Evolutionary conservation across 805 yeast species (phyloP).

Genomic region (Lipomyces lipofer): DNA sequence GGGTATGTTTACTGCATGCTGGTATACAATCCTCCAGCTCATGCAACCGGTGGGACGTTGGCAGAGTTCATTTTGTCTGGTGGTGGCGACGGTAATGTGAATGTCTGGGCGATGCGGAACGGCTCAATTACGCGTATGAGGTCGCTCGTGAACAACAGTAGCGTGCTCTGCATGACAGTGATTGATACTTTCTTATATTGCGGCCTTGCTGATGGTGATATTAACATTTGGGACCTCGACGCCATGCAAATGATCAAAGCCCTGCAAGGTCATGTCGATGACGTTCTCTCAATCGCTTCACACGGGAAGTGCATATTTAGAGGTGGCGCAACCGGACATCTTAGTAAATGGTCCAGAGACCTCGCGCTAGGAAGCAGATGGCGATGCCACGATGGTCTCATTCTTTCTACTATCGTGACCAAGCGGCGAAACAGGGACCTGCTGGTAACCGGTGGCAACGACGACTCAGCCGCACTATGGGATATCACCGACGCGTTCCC

Average conservation of each 20-base stretch:
- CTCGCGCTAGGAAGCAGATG: slow-evolving; percentile 49
- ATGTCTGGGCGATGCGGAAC: slow-evolving; percentile 64
- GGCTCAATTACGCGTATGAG: slow-evolving; percentile 11
- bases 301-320: slow-evolving; percentile 60
- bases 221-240: slow-evolving; percentile 84
- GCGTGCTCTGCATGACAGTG: slow-evolving; percentile 68
- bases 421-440: slow-evolving; percentile 45
- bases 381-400: slow-evolving; percentile 56
- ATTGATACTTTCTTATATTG: slow-evolving; percentile 73
- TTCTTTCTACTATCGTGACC: slow-evolving; percentile 58
- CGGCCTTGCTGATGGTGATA: slow-evolving; percentile 71
- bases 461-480: slow-evolving; percentile 73
- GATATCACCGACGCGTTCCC: slow-evolving; percentile 40
- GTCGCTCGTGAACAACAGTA: slow-evolving; percentile 49
- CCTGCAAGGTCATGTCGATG: slow-evolving; percentile 46
- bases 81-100: slow-evolving; percentile 90
- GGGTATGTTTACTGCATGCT: slow-evolving; percentile 69
- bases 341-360: slow-evolving; percentile 54
- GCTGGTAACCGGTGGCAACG: slow-evolving; percentile 68
- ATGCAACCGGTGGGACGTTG: slow-evolving; percentile 10
- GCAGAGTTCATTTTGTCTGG: slow-evolving; percentile 58
- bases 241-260: slow-evolving; percentile 64
- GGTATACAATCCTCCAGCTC: slow-evolving; percentile 14
- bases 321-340: slow-evolving; percentile 53
- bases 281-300: slow-evolving; percentile 62